Conservation (phyloP, 2,329 filamentous ascomycete genomes). For the Paecilomyces sp. region DNA sequence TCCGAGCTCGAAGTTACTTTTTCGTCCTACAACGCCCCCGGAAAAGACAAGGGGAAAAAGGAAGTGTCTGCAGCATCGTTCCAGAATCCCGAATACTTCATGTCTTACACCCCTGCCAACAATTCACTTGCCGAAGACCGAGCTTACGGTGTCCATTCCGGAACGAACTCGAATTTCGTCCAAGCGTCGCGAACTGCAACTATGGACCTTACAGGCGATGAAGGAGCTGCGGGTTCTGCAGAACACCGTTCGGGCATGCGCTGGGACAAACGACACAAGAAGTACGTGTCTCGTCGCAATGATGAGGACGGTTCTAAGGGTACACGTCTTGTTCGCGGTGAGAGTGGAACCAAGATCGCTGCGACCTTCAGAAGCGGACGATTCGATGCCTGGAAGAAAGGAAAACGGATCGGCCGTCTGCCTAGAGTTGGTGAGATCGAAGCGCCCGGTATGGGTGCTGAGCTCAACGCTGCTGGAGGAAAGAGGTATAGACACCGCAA, state of each 20-base stretch:
- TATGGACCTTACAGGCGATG: conserved; percentile 91
- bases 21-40: conserved; percentile 49
- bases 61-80: conserved; percentile 53
- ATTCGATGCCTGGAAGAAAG: conserved; percentile 86
- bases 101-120: conserved; percentile 84
- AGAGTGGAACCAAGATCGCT: conserved; percentile 92
- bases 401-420: conserved; percentile 70
- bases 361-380: conserved; percentile 87
- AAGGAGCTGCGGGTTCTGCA: conserved; percentile 68
- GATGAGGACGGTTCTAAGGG: conserved; percentile 85
- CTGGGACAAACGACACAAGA: conserved; percentile 95
- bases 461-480: conserved; percentile 36
- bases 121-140: conserved; percentile 80
- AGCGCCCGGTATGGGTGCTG: conserved; percentile 29
- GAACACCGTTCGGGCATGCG: conserved; percentile 71
- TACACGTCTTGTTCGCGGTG: conserved; percentile 70
- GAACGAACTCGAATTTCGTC: conserved; percentile 69
- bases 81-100: conserved; percentile 86
- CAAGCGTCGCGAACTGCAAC: conserved; percentile 78
- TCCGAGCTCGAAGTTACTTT: conserved; percentile 64
- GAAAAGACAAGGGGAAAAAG: conserved; percentile 39
- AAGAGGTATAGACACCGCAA: conserved; percentile 76
- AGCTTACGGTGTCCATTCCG: conserved; percentile 87
- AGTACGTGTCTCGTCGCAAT: conserved; percentile 86
- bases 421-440: conserved; percentile 81